Percentiles rank a stretch among this genome's conserved stretches.
phyloP scores from a whole-genome alignment of 78 protist species.

The Monosiga brevicollis region DNA sequence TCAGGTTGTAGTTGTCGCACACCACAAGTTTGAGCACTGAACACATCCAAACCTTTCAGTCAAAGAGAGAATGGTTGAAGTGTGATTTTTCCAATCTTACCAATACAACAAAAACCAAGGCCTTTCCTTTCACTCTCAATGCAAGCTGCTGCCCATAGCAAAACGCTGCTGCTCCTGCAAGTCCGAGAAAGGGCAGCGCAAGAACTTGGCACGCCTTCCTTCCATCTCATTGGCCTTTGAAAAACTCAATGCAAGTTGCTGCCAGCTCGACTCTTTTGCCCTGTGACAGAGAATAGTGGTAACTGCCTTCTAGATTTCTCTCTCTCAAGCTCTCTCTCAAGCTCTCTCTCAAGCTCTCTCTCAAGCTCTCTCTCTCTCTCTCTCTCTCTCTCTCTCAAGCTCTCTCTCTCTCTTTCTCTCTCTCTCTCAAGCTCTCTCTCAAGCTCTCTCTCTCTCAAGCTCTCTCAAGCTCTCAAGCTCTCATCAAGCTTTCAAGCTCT shows the following conservation, averaged over 20 bases:
- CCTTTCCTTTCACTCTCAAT: too few species aligned
- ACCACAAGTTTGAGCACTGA: too few species aligned
- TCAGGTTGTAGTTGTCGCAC: too few species aligned
- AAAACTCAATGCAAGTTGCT: neutral
- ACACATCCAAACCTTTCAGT: too few species aligned
- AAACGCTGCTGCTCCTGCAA: neutral
- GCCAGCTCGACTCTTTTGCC: neutral
- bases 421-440: neutral
- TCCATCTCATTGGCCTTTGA: neutral
- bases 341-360: neutral
- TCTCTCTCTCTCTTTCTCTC: neutral
- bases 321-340: neutral
- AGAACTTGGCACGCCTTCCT: neutral
- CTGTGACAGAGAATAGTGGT: too few species aligned
- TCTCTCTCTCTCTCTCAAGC: slow-evolving; percentile 13
- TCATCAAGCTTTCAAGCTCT: too few species aligned
- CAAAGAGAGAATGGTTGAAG: too few species aligned
- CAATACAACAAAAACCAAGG: too few species aligned
- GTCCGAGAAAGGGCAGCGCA: neutral
- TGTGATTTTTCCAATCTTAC: too few species aligned
- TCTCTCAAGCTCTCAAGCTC: too few species aligned
- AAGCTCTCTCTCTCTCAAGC: neutral
- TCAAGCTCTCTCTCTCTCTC: slow-evolving; percentile 1
- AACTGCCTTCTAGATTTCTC: too few species aligned
- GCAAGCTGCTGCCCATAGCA: neutral